A percentile compares a stretch with the other conserved stretches of the same genome.
These are phyloP conservation scores for Cotoneaster glaucophyllus DNA, from an alignment of 306 rosid species.

Conservation along the genomic window DNA sequence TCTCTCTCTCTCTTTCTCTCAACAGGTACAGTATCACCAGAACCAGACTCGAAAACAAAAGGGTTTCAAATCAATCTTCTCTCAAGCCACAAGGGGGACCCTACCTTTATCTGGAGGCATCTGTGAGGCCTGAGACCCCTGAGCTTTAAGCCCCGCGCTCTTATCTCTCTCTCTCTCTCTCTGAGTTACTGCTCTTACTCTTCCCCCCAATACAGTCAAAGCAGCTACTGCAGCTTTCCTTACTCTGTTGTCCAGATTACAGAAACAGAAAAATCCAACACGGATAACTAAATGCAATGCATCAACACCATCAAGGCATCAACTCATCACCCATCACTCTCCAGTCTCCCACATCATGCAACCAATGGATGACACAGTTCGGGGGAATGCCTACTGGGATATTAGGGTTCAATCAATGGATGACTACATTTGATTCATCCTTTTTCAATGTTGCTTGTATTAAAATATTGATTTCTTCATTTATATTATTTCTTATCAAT, in stretches of 20 bases:
- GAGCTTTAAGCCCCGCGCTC: background rate
- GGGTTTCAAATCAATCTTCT: conserved; percentile 1
- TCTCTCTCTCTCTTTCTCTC: background rate
- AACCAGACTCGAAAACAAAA: background rate
- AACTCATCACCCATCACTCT: background rate
- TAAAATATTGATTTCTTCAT: too few species aligned
- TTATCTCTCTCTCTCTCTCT: background rate
- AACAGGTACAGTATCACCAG: background rate
- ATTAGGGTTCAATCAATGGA: background rate
- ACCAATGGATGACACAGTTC: background rate
- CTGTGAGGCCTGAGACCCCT: background rate
- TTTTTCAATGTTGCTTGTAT: too few species aligned
- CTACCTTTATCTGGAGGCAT: background rate
- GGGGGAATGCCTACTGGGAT: background rate
- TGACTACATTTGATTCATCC: background rate
- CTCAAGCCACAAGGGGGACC: background rate
- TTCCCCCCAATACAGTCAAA: background rate
- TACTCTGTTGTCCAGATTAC: background rate
- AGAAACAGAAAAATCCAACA: background rate
- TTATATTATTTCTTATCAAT: too few species aligned
- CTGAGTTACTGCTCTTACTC: background rate
- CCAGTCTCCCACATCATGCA: background rate
- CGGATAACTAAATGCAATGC: conserved; percentile 2
- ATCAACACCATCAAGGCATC: background rate
- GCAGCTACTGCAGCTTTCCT: conserved; percentile 9